These are phyloP conservation scores for Cocos nucifera DNA, from an alignment of 176 grass and related monocot species.

Conservation along the genomic window DNA sequence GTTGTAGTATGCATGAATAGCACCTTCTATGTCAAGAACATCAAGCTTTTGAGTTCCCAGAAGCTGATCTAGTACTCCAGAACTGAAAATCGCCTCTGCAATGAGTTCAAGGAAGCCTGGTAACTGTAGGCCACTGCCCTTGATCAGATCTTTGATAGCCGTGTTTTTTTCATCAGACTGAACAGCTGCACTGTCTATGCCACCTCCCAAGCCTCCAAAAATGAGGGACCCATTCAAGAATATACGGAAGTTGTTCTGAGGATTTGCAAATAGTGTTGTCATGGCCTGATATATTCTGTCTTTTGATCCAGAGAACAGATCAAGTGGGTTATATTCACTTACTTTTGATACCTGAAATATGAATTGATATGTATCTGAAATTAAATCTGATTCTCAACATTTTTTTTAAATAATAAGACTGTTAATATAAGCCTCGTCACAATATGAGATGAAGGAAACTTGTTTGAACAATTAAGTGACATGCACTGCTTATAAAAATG, in stretches of 20 bases:
- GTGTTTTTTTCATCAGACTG: slow-evolving; percentile 29
- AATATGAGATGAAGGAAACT: too few species aligned
- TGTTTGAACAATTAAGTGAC: too few species aligned
- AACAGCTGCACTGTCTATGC: slow-evolving; percentile 20
- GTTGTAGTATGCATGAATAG: slow-evolving; percentile 77
- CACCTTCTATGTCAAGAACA: slow-evolving; percentile 85
- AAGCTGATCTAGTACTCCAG: slow-evolving; percentile 47
- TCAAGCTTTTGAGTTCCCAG: slow-evolving; percentile 74
- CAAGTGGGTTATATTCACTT: slow-evolving; percentile 81
- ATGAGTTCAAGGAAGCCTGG: slow-evolving; percentile 56
- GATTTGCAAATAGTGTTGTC: slow-evolving; percentile 60
- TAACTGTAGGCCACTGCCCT: slow-evolving; percentile 41
- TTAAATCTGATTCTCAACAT: not conserved
- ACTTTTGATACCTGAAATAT: slow-evolving; percentile 49
- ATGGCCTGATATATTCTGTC: slow-evolving; percentile 61
- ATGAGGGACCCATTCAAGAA: slow-evolving; percentile 65
- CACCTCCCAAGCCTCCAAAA: slow-evolving; percentile 76
- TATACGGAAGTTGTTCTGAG: slow-evolving; percentile 84
- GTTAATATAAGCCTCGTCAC: too few species aligned
- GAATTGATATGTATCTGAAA: not conserved
- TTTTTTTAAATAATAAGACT: too few species aligned
- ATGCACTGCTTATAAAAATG: too few species aligned
- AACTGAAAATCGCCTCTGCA: slow-evolving; percentile 50
- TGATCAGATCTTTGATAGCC: slow-evolving; percentile 41
- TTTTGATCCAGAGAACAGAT: slow-evolving; percentile 85